Conservation (phyloP, 768 basidiomycete genomes). For the Lentinus brumalis region DNA sequence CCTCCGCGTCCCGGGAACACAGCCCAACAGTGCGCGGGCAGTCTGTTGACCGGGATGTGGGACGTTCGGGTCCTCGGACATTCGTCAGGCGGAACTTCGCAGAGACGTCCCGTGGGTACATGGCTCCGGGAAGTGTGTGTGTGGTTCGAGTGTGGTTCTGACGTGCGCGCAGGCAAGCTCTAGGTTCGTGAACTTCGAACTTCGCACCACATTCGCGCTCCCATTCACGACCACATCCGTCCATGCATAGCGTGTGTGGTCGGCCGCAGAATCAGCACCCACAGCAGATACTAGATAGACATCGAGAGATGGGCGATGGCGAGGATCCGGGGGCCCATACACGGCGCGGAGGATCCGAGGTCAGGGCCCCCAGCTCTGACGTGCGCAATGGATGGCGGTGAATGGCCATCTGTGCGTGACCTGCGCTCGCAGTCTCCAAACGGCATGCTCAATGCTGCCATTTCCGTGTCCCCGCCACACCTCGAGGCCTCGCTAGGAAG, state of each 20-base stretch:
- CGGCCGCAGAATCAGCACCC: not conserved
- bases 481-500: slow-evolving; percentile 2
- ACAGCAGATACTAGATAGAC: slow-evolving; percentile 19
- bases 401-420: not conserved
- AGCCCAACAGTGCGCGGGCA: slow-evolving; percentile 1
- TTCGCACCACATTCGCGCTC: not conserved
- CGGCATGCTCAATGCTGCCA: slow-evolving; percentile 23
- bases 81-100: not conserved
- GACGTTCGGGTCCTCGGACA: not conserved
- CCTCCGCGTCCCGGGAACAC: not conserved
- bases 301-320: slow-evolving; percentile 8
- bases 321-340: slow-evolving; percentile 7
- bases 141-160: not conserved
- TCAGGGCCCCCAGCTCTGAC: not conserved
- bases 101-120: not conserved
- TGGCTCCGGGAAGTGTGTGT: not conserved
- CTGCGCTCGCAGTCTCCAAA: slow-evolving; percentile 13
- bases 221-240: not conserved
- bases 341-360: slow-evolving; percentile 17
- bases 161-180: not conserved
- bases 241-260: not conserved
- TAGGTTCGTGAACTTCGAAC: not conserved
- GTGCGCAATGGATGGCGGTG: not conserved
- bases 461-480: slow-evolving; percentile 6
- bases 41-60: not conserved